Evolutionary conservation across 1,284 basidiomycete genomes (phyloP).

Genomic region (Paramarasmius palmivorus): DNA sequence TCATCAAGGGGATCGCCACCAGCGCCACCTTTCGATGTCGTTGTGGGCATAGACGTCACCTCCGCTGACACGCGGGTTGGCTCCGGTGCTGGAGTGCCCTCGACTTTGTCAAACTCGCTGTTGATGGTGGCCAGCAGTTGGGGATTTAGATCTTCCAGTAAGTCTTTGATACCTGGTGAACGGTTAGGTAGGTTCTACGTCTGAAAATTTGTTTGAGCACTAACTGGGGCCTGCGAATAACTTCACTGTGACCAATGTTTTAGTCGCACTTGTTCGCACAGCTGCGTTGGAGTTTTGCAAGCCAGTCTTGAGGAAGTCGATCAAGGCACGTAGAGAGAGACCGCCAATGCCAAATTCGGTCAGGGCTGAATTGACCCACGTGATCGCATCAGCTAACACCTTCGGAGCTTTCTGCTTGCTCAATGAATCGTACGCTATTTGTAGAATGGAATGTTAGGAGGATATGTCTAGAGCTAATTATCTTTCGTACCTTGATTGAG

Average conservation of each 20-base stretch:
- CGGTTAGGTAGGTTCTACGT: not conserved
- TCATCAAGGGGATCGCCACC: conserved; percentile 83
- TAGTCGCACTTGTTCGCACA: conserved; percentile 95
- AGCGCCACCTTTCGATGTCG: conserved; percentile 41
- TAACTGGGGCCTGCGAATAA: conserved; percentile 88
- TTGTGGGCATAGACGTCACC: conserved; percentile 51
- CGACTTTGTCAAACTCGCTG: conserved; percentile 93
- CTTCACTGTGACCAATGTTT: conserved; percentile 88
- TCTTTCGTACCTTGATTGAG: conserved; percentile 77
- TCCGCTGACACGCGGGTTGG: conserved; percentile 81
- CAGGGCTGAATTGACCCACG: conserved; percentile 88
- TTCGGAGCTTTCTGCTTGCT: conserved; percentile 97
- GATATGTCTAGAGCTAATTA: not conserved
- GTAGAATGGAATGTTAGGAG: conserved; percentile 10
- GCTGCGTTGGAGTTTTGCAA: conserved; percentile 94
- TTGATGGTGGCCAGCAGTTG: conserved; percentile 92
- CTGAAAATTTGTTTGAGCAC: conserved; percentile 27
- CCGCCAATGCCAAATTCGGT: conserved; percentile 94
- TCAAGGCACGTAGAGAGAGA: conserved; percentile 80
- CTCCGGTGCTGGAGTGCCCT: conserved; percentile 77
- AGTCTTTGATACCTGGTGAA: conserved; percentile 78
- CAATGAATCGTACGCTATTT: conserved; percentile 86
- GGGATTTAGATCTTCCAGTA: conserved; percentile 93
- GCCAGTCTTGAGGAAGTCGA: conserved; percentile 88
- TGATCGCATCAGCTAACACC: conserved; percentile 89